Conservation (phyloP, 2,329 filamentous ascomycete genomes). For the Colletotrichum cordylinicola region DNA sequence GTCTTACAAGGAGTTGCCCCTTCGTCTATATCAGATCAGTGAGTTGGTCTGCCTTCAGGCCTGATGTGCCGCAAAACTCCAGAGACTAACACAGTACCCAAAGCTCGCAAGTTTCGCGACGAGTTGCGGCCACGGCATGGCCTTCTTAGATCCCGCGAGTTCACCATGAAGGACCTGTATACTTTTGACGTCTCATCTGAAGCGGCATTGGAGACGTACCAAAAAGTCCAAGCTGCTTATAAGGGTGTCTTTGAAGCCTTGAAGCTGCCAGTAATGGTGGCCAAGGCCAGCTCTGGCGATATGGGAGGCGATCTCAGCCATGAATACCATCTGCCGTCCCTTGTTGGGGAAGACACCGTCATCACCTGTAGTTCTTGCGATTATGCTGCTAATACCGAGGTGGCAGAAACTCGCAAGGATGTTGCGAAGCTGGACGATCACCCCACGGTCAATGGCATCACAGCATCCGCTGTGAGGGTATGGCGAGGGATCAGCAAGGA, state of each 20-base stretch:
- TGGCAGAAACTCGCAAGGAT: conserved; percentile 57
- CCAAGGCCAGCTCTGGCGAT: conserved; percentile 90
- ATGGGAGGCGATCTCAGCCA: conserved; percentile 95
- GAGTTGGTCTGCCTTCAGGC: conserved; percentile 31
- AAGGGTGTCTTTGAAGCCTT: conserved; percentile 80
- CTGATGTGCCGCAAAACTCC: not conserved
- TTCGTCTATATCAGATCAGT: conserved; percentile 92
- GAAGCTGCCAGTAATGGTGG: conserved; percentile 82
- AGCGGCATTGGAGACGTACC: conserved; percentile 82
- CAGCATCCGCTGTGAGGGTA: conserved; percentile 36
- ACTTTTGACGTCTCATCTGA: conserved; percentile 79
- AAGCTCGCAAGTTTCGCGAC: conserved; percentile 92
- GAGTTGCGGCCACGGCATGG: conserved; percentile 89
- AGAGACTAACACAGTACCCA: not conserved
- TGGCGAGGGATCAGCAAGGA: conserved; percentile 75
- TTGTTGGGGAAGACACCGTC: conserved; percentile 85
- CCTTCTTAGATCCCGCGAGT: conserved; percentile 86
- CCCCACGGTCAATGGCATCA: conserved; percentile 26
- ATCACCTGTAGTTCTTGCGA: conserved; percentile 76
- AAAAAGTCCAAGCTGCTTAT: conserved; percentile 76
- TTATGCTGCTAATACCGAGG: conserved; percentile 86
- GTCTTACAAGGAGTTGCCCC: conserved; percentile 85
- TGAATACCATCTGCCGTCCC: conserved; percentile 86
- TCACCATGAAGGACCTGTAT: conserved; percentile 98
- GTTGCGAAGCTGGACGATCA: conserved; percentile 4